Percentiles rank a stretch among this genome's conserved stretches.
These are phyloP conservation scores for Toxoplasma gondii DNA, from an alignment of 169 alveolate species.

Conservation along the genomic window DNA sequence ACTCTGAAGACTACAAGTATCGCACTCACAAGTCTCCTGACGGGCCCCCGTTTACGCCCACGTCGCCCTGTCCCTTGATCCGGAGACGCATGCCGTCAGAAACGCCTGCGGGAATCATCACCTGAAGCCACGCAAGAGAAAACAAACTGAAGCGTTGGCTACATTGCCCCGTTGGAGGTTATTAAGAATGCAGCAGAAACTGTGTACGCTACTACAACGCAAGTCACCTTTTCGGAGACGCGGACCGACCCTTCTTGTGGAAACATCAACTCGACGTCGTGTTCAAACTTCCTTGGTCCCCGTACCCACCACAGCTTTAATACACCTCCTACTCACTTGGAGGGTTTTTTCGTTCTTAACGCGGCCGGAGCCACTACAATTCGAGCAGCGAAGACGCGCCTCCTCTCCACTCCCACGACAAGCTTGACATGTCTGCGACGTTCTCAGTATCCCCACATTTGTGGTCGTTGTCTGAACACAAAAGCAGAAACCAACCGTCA, in stretches of 20 bases:
- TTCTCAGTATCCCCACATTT: neutral
- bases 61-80: constrained; percentile 25
- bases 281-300: too few relatives aligned
- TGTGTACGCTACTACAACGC: neutral
- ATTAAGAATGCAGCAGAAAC: too few relatives aligned
- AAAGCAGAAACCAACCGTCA: neutral
- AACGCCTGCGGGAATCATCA: constrained; percentile 29
- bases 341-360: neutral
- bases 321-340: constrained; percentile 2
- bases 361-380: constrained; percentile 12
- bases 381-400: neutral
- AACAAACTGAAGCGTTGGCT: neutral
- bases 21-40: constrained; percentile 39
- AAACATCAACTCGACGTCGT: too few relatives aligned
- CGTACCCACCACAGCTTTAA: too few relatives aligned
- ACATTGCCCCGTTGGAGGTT: neutral
- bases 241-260: too few relatives aligned
- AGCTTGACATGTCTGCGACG: neutral
- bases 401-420: constrained; percentile 5
- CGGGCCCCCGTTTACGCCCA: neutral
- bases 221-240: neutral
- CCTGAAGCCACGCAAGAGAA: neutral
- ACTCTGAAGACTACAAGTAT: neutral
- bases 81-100: constrained; percentile 21
- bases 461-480: neutral